Conservation (phyloP, 192 early-diverging fungal genomes). For the Fimicolochytrium jonesii region DNA sequence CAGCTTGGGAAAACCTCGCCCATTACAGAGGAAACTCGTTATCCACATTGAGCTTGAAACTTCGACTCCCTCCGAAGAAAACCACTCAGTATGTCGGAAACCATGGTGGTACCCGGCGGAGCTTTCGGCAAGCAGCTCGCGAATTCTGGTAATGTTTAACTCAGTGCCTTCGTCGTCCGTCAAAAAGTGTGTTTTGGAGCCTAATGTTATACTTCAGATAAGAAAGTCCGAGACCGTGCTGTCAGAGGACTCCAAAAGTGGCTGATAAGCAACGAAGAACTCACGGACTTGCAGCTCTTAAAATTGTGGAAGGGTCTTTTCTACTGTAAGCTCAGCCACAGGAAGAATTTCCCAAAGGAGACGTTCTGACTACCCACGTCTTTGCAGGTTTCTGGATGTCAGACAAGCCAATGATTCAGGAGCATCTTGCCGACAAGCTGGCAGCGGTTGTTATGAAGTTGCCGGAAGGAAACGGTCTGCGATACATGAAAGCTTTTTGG, state of each 20-base stretch:
- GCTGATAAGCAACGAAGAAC: conserved; percentile 46
- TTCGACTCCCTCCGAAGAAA: too few relatives aligned
- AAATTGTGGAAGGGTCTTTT: conserved; percentile 93
- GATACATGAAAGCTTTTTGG: conserved; percentile 65
- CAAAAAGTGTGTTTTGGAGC: neutral
- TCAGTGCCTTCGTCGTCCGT: neutral
- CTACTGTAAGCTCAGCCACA: conserved; percentile 65
- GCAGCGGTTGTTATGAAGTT: conserved; percentile 53
- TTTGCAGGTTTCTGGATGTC: conserved; percentile 89
- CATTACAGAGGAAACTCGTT: too few relatives aligned
- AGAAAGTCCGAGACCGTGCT: conserved; percentile 69
- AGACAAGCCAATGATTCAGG: conserved; percentile 89
- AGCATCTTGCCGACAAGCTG: conserved; percentile 78
- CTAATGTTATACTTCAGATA: conserved; percentile 44
- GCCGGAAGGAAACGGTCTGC: conserved; percentile 41
- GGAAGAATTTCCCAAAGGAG: neutral
- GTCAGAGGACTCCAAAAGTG: conserved; percentile 56
- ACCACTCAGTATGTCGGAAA: too few relatives aligned
- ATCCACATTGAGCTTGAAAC: too few relatives aligned
- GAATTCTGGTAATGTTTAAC: conserved; percentile 53
- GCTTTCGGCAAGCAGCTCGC: conserved; percentile 66
- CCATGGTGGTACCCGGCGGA: neutral
- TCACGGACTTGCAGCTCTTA: conserved; percentile 62
- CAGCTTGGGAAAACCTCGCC: too few relatives aligned
- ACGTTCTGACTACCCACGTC: neutral